Evolutionary conservation across 2,329 filamentous ascomycete species (phyloP), one percentile per base, ranked within the genome.

Genomic region (Lasiodiplodia sp.): DNA sequence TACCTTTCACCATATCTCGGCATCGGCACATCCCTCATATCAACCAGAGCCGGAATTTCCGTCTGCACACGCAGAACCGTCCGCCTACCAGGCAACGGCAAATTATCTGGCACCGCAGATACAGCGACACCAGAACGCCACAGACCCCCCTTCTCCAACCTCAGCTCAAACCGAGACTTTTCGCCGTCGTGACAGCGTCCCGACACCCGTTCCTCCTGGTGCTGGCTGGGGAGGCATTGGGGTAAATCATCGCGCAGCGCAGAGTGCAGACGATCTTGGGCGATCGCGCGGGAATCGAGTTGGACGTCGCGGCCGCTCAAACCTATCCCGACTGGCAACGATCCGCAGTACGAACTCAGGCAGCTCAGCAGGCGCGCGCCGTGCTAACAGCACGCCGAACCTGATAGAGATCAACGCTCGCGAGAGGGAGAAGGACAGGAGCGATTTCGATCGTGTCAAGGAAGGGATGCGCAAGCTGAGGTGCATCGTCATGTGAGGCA

Each of bases 191-290:
- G 66, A 68, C 7, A 62, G 56, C 21, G 56, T 68, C 5, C 56
- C 66, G 10, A 55, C 66, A 16, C 55, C 66, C 6, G 49, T 3
- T 8, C 52, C 51, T 44, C 52, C 51, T 21, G 23, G 16, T 16
- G 51, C 21, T 23, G 16, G 34, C 8, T 52, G 55, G 18, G 56
- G 31, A n/a, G 31, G 57, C 25, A 11, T 68, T 0, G 57, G 47
- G 4, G 37, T 62, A 6, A 68, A 68, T 18, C 16, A 31, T 16
- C 66, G 56, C 8, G 66, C 66, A 2, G 66, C 66, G 18, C 66
- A 68, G 18, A 68, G 66, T 21, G 66, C 57, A 28, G 66, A 68
- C 7, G 66, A 68, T 23, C 47, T 68, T 5, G 47, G 55, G 16
- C 34, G n/a, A 1, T 38, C 56, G 11, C 56, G 44, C 16, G 31